phyloP scores from a whole-genome alignment of 306 rosid genomes.

The Luffa acutangula region DNA sequence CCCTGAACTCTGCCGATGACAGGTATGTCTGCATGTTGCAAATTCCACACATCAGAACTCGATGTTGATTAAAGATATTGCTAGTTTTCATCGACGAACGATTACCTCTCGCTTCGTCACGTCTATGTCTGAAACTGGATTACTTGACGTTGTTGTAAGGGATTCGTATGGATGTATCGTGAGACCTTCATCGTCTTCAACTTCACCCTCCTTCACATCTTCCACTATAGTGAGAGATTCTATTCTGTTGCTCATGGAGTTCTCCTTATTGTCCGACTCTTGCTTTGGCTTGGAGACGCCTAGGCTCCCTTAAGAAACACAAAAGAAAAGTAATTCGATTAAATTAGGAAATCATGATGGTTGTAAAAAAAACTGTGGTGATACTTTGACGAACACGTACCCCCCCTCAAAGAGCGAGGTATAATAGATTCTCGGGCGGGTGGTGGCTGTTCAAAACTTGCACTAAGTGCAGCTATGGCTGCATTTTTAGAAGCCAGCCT shows the following conservation, averaged over 20 bases:
- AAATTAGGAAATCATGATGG: not conserved
- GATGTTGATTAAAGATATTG: slow-evolving; percentile 1
- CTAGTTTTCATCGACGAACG: not conserved
- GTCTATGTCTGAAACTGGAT: slow-evolving; percentile 63
- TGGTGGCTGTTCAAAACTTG: slow-evolving; percentile 48
- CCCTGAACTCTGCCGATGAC: slow-evolving; percentile 67
- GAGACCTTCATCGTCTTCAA: slow-evolving; percentile 69
- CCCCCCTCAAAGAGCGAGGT: slow-evolving; percentile 77
- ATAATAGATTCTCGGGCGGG: slow-evolving; percentile 49
- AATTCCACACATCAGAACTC: slow-evolving; percentile 24
- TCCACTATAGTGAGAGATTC: slow-evolving; percentile 68
- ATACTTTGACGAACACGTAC: slow-evolving; percentile 22
- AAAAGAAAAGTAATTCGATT: slow-evolving; percentile 1
- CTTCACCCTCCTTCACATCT: slow-evolving; percentile 78
- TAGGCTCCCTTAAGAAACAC: slow-evolving; percentile 25
- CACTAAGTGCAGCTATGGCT: slow-evolving; percentile 58
- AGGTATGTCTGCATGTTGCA: slow-evolving; percentile 56
- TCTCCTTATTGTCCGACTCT: slow-evolving; percentile 34
- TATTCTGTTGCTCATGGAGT: slow-evolving; percentile 41
- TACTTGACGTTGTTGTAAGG: slow-evolving; percentile 41
- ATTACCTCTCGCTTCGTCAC: slow-evolving; percentile 88
- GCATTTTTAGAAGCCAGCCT: slow-evolving; percentile 44
- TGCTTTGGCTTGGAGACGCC: slow-evolving; percentile 28
- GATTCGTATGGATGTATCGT: slow-evolving; percentile 64
- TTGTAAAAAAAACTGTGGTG: not conserved